A percentile compares a stretch with the other conserved stretches of the same genome.
These are phyloP conservation scores for Alternaria angustiovoidea DNA, from an alignment of 2,329 filamentous ascomycete genomes.

Conservation along the genomic window DNA sequence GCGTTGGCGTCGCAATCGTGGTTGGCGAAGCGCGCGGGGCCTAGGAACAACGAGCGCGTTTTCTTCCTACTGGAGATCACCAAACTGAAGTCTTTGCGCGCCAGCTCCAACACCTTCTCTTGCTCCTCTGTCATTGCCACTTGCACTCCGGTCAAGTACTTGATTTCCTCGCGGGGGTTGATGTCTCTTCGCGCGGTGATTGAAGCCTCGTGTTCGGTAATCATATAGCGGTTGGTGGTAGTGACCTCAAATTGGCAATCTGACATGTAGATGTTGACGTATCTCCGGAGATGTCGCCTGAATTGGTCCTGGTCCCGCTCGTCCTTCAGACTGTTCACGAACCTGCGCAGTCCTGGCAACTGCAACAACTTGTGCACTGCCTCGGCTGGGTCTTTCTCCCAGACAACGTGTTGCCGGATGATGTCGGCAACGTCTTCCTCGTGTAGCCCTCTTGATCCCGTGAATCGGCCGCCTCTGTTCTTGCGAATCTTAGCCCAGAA, in stretches of 20 bases:
- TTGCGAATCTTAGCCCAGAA: constrained; percentile 98
- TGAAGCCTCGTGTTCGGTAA: constrained; percentile 86
- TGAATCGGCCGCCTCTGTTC: constrained; percentile 84
- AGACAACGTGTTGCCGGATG: constrained; percentile 71
- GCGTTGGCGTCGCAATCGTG: constrained; percentile 97
- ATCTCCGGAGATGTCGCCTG: constrained; percentile 82
- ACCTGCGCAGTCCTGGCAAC: constrained; percentile 77
- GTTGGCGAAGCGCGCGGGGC: constrained; percentile 94
- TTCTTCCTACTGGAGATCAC: constrained; percentile 94
- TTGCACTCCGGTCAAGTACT: constrained; percentile 89
- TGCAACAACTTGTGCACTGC: constrained; percentile 78
- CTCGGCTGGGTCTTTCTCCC: constrained; percentile 73
- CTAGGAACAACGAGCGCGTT: constrained; percentile 89
- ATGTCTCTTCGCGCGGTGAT: constrained; percentile 83
- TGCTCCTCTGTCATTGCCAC: constrained; percentile 93
- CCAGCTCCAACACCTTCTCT: constrained; percentile 78
- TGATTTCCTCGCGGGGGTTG: constrained; percentile 83
- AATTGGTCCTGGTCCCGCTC: constrained; percentile 88
- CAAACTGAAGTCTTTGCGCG: constrained; percentile 94
- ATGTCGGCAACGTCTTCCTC: constrained; percentile 69
- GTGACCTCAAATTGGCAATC: constrained; percentile 96
- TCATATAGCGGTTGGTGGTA: constrained; percentile 93
- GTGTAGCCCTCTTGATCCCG: constrained; percentile 79
- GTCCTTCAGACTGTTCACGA: constrained; percentile 71
- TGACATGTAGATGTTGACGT: constrained; percentile 89